Evolutionary conservation across 345 rosid species (phyloP).

Genomic region (Euphorbia lathyris): DNA sequence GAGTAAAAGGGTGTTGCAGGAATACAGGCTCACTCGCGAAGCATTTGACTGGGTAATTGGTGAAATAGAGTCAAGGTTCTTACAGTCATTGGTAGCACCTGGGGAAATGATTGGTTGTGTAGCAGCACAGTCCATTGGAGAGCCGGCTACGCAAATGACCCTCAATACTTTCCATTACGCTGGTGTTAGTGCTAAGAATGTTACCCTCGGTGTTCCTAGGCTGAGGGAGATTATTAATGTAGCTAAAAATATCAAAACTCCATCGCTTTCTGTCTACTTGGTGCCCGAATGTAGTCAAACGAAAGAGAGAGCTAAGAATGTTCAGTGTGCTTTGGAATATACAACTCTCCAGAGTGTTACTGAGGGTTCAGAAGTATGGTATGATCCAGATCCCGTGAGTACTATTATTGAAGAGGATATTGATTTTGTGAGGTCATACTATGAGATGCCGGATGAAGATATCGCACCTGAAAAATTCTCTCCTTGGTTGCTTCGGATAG

Average conservation of each 20-base stretch:
- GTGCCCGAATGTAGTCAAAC: constrained; percentile 70
- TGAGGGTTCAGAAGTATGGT: constrained; percentile 96
- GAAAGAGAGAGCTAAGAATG: constrained; percentile 90
- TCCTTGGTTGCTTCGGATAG: constrained; percentile 96
- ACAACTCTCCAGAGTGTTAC: constrained; percentile 96
- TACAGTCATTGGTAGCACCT: constrained; percentile 89
- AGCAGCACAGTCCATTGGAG: constrained; percentile 99
- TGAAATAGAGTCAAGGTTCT: constrained; percentile 88
- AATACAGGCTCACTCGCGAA: constrained; percentile 90
- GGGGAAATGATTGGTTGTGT: constrained; percentile 99
- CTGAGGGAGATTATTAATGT: constrained; percentile 93
- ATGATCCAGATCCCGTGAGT: constrained; percentile 93
- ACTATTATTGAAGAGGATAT: constrained; percentile 87
- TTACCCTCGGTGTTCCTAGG: constrained; percentile 97
- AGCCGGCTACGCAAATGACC: constrained; percentile 99
- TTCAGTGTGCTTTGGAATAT: constrained; percentile 96
- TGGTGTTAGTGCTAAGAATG: constrained; percentile 99
- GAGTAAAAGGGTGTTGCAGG: constrained; percentile 94
- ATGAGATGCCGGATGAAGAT: constrained; percentile 99
- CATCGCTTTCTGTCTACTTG: constrained; percentile 81
- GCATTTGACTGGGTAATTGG: constrained; percentile 99
- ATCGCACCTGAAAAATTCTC: constrained; percentile 88
- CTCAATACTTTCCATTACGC: constrained; percentile 97
- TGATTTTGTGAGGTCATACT: constrained; percentile 91
- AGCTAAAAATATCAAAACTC: constrained; percentile 92